A percentile compares a stretch with the other conserved stretches of the same genome.
phyloP scores from a whole-genome alignment of 805 yeast species.

The Vanderwaltozyma polyspora region DNA sequence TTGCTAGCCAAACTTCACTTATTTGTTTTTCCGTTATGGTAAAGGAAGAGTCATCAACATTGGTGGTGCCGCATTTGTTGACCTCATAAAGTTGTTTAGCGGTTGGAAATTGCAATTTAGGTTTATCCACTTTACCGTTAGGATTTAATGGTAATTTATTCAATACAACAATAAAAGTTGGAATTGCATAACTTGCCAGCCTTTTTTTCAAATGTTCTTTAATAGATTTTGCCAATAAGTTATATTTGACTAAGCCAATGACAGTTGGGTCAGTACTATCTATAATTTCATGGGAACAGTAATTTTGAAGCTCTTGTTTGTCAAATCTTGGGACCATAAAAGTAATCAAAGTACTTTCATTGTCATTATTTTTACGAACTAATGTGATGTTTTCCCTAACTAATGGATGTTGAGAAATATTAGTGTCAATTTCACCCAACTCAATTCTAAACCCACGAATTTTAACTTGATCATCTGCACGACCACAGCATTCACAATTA shows the following conservation, averaged over 20 bases:
- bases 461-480: conserved; percentile 98
- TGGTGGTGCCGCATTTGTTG: conserved; percentile 37
- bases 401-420: conserved; percentile 82
- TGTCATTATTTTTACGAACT: conserved; percentile 83
- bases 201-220: conserved; percentile 75
- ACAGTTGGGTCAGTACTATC: conserved; percentile 58
- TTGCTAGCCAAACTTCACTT: conserved; percentile 73
- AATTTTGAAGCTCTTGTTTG: conserved; percentile 35
- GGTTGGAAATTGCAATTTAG: conserved; percentile 91
- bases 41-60: conserved; percentile 41
- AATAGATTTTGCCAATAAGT: conserved; percentile 68
- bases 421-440: conserved; percentile 96
- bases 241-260: conserved; percentile 63
- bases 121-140: conserved; percentile 96
- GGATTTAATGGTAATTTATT: conserved; percentile 86
- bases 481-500: conserved; percentile 93
- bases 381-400: conserved; percentile 90
- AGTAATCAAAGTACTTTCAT: conserved; percentile 84
- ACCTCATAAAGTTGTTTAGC: conserved; percentile 74
- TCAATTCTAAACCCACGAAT: conserved; percentile 98
- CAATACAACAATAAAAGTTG: conserved; percentile 83
- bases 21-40: conserved; percentile 55
- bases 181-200: conserved; percentile 88
- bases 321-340: conserved; percentile 78
- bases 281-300: conserved; percentile 33